Evolutionary conservation across 495 filamentous ascomycete genomes (phyloP).

Genomic region (Amphirosellinia nigrospora): DNA sequence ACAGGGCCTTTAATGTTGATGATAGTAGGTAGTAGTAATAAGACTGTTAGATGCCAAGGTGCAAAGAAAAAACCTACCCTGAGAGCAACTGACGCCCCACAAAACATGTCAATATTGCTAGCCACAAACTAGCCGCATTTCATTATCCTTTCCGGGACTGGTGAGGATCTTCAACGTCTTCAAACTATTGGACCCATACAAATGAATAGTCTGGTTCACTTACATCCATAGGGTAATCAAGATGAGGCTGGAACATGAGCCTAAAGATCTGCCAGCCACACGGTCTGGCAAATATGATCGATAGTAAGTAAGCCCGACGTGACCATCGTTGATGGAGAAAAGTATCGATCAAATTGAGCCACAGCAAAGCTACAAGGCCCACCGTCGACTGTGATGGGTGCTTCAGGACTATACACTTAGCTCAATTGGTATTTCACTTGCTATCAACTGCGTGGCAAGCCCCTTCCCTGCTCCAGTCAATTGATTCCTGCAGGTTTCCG

Average conservation of each 20-base stretch:
- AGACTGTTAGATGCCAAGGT: neutral
- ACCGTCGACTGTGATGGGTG: too few relatives aligned
- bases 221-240: neutral
- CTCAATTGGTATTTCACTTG: too few relatives aligned
- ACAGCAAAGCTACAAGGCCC: neutral
- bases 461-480: neutral
- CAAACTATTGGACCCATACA: neutral
- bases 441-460: neutral
- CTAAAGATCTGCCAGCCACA: neutral
- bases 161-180: neutral
- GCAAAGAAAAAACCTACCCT: neutral
- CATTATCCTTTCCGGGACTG: neutral
- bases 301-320: neutral
- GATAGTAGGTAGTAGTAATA: neutral
- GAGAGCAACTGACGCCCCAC: neutral
- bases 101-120: neutral
- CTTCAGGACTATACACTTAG: too few relatives aligned
- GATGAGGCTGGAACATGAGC: neutral
- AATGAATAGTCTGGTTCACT: neutral
- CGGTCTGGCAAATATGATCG: neutral
- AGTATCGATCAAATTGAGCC: neutral
- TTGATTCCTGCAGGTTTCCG: constrained; percentile 3
- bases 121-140: neutral
- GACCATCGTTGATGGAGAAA: neutral
- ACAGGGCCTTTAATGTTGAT: neutral